These are phyloP conservation scores for Amyloporia xantha DNA, from an alignment of 768 basidiomycete genomes.

Conservation along the genomic window DNA sequence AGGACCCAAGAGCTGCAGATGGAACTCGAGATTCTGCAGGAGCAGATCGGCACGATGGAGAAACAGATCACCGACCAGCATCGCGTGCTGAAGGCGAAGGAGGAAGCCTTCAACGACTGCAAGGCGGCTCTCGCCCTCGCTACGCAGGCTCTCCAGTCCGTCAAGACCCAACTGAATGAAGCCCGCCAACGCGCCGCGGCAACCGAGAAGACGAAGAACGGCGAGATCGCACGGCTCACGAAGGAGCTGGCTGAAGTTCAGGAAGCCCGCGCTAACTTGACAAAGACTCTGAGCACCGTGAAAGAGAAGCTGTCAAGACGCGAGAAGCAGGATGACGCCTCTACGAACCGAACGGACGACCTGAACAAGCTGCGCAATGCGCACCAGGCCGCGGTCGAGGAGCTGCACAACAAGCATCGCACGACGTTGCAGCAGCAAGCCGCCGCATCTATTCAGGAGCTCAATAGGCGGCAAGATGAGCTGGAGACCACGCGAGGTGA, in stretches of 20 bases:
- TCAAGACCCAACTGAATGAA: neutral
- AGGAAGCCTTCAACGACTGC: too few relatives aligned
- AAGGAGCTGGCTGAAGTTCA: conserved; percentile 1
- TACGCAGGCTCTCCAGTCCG: neutral
- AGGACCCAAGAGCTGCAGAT: neutral
- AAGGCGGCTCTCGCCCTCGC: neutral
- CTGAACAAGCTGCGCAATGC: neutral
- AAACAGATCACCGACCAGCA: neutral
- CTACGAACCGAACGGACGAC: conserved; percentile 1
- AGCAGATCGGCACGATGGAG: neutral
- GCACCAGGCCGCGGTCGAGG: conserved; percentile 2
- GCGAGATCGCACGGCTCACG: neutral
- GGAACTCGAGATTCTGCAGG: neutral
- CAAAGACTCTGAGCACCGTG: neutral
- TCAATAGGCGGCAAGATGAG: conserved; percentile 1
- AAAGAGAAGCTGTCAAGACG: neutral
- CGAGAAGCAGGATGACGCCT: neutral
- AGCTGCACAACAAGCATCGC: conserved; percentile 1
- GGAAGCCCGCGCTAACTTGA: neutral
- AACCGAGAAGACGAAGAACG: neutral
- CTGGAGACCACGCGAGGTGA: neutral
- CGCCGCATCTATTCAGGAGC: neutral
- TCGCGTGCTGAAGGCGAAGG: neutral
- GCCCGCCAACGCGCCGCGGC: neutral
- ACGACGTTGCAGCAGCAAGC: neutral